Base-by-base conservation (phyloP, 2,329 filamentous ascomycete genomes). In the Talaromyces piceae region DNA sequence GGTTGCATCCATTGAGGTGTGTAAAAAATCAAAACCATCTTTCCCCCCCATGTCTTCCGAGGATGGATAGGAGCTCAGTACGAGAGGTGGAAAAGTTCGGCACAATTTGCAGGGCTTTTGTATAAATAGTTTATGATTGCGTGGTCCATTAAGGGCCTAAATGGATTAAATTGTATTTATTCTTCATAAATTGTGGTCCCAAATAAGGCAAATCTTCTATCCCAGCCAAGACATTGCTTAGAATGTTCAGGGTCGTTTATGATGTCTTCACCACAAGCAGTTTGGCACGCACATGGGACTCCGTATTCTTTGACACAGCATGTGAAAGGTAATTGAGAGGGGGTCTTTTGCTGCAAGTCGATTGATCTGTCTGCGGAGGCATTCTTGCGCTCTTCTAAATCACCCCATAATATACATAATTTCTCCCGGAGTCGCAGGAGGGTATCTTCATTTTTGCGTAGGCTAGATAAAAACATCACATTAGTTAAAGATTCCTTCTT, bases 331-430 rank as follows among this genome's bases (percentile, higher is more conserved):
- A 71, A 74, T 50, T 83, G 84, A 1, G 72, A 72, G 3, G 77
- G 51, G 4, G 53, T 45, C 12, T 47, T 58, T 18, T 51, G 52
- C 30, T 50, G 44, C n/a, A 52, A 30, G 41, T 58, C 47, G 41
- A 55, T 57, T 39, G 52, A 50, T 31, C 43, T 47, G n/a, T 57
- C 54, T 18, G 66, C 57, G 2, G 65, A 59, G n/a, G 59, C 64
- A 2, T 61, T 60, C 63, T 87, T 88, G 45, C 73, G 66, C 63
- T 95, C 88, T 62, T 91, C 83, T 1, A 96, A 73, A 54, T 95
- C 81, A 1, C 91, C 91, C 91, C 91, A 97, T 1, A 96, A 74
- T 30, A 81, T 72, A 63, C 85, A 91, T 50, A 96, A 73, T 58
- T 79, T 83, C 58, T 94, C 81, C 47, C 81, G 78, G 4, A 96